A percentile compares a stretch with the other conserved stretches of the same genome.
Evolutionary conservation across 352 stramenopile species (phyloP).

Genomic region (Paralagenidium karlingii): DNA sequence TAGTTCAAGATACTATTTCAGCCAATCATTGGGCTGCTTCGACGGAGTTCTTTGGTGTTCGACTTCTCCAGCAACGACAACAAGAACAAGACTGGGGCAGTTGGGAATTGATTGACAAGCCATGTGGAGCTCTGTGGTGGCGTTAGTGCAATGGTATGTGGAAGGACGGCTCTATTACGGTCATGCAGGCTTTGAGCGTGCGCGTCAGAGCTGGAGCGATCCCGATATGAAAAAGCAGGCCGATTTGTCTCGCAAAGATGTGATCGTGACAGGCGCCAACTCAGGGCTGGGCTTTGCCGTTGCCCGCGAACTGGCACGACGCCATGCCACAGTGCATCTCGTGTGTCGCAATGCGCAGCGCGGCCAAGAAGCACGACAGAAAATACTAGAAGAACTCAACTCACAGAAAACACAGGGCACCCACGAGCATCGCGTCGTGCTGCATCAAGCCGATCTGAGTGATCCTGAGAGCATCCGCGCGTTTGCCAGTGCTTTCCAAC

Average conservation of each 20-base stretch:
- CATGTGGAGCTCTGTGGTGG: slow-evolving; percentile 26
- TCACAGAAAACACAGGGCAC: slow-evolving; percentile 14
- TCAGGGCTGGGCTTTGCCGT: slow-evolving; percentile 22
- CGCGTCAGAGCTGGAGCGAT: slow-evolving; percentile 16
- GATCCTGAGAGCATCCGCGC: slow-evolving; percentile 24
- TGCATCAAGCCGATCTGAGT: slow-evolving; percentile 31
- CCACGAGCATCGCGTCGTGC: slow-evolving; percentile 12
- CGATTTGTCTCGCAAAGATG: slow-evolving; percentile 27
- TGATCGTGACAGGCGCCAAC: slow-evolving; percentile 36
- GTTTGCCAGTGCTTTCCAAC: slow-evolving; percentile 14
- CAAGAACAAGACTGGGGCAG: too few species aligned
- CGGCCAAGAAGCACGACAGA: slow-evolving; percentile 15
- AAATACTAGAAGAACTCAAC: slow-evolving; percentile 15
- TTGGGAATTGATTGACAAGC: too few species aligned
- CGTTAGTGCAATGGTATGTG: slow-evolving; percentile 28
- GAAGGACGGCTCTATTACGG: slow-evolving; percentile 18
- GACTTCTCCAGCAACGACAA: too few species aligned
- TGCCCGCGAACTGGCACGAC: slow-evolving; percentile 20
- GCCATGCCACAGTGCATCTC: slow-evolving; percentile 26
- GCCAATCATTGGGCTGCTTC: too few species aligned
- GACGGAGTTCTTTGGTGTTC: too few species aligned
- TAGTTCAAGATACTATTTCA: too few species aligned
- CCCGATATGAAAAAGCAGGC: slow-evolving; percentile 17
- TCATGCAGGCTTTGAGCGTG: slow-evolving; percentile 14
- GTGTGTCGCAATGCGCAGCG: slow-evolving; percentile 23